A percentile compares a stretch with the other conserved stretches of the same genome.
phyloP scores from a whole-genome alignment of 1,139 yeast species.

The Nadsonia starkeyi-henricii region DNA sequence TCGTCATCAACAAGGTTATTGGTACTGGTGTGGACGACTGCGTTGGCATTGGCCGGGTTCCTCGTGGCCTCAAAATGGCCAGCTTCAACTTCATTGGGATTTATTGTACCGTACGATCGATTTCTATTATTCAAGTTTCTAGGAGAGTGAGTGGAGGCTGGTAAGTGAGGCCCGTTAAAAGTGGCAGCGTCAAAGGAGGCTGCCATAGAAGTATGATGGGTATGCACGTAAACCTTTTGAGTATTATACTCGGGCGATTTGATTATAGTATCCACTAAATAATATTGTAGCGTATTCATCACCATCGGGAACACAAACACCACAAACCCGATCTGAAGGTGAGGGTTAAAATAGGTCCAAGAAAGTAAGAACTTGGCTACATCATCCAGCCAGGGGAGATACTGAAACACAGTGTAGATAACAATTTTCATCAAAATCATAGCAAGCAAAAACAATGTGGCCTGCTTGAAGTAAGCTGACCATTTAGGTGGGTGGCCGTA shows the following conservation, averaged over 20 bases:
- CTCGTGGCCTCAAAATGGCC: background rate
- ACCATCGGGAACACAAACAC: conserved; percentile 44
- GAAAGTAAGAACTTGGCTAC: conserved; percentile 50
- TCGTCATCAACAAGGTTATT: background rate
- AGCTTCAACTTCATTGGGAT: background rate
- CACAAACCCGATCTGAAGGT: conserved; percentile 71
- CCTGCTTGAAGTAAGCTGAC: conserved; percentile 58
- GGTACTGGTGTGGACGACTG: too few relatives aligned
- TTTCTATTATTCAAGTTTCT: background rate
- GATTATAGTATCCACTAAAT: conserved; percentile 76
- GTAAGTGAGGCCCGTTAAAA: too few relatives aligned
- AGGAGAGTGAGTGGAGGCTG: background rate
- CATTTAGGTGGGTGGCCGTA: conserved; percentile 65
- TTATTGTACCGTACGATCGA: background rate
- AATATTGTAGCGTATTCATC: conserved; percentile 78
- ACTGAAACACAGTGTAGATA: conserved; percentile 41
- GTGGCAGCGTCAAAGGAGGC: background rate
- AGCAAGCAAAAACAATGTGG: conserved; percentile 49
- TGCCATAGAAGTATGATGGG: background rate
- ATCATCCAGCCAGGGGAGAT: conserved; percentile 39
- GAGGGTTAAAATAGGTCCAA: conserved; percentile 72
- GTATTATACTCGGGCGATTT: conserved; percentile 35
- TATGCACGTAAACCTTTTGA: conserved; percentile 3
- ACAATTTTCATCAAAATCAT: conserved; percentile 41
- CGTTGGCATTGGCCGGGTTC: too few relatives aligned